Percentiles rank a stretch among this genome's conserved stretches.
These are phyloP conservation scores for Candida incommunis DNA, from an alignment of 805 yeast genomes.

Conservation along the genomic window DNA sequence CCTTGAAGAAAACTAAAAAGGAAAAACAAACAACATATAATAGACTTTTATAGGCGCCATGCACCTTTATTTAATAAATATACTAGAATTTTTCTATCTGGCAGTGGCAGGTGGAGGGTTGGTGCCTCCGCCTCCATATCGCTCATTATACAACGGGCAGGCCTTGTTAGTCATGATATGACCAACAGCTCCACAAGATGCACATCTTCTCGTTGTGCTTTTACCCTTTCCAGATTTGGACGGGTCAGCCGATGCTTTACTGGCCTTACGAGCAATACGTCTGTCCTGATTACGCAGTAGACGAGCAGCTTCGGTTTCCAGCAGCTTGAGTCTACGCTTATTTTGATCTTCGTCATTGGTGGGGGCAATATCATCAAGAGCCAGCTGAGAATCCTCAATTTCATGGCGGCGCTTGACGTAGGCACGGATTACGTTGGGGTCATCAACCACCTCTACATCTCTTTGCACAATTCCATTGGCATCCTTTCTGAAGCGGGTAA, in stretches of 20 bases:
- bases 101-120: not conserved
- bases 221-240: constrained; percentile 63
- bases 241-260: constrained; percentile 31
- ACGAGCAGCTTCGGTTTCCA: constrained; percentile 74
- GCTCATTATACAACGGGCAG: constrained; percentile 73
- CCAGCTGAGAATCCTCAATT: constrained; percentile 49
- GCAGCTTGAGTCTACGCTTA: constrained; percentile 55
- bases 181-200: constrained; percentile 90
- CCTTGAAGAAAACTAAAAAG: constrained; percentile 2
- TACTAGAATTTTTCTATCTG: too few relatives aligned
- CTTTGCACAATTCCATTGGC: constrained; percentile 78
- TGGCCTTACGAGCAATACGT: constrained; percentile 41
- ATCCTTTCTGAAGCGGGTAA: constrained; percentile 70
- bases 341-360: constrained; percentile 79
- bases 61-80: too few relatives aligned
- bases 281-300: constrained; percentile 64
- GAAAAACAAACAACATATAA: not conserved
- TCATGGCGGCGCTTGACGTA: constrained; percentile 60
- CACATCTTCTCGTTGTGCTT: constrained; percentile 69
- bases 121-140: constrained; percentile 14
- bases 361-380: constrained; percentile 58
- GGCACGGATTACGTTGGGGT: constrained; percentile 76
- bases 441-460: constrained; percentile 61
- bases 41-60: not conserved
- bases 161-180: constrained; percentile 85